These are phyloP conservation scores for Bruguiera gymnorhiza DNA, from an alignment of 345 rosid species.

Conservation along the genomic window DNA sequence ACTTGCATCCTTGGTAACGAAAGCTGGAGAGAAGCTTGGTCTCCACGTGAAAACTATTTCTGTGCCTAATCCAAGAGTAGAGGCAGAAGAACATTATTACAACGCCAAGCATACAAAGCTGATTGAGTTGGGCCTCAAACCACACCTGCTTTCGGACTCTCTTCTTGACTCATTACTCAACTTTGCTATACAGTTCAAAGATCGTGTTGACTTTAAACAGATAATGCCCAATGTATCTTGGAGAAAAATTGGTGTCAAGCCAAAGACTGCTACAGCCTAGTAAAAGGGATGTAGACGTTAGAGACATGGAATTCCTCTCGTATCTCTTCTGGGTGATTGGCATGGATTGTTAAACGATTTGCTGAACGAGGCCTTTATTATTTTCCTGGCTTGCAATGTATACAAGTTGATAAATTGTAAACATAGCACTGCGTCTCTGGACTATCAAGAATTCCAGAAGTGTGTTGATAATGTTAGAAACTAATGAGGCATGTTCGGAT, in stretches of 20 bases:
- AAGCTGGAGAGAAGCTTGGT: slow-evolving; percentile 83
- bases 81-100: slow-evolving; percentile 98
- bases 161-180: slow-evolving; percentile 91
- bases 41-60: slow-evolving; percentile 62
- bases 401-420: not conserved
- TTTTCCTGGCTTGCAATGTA: not conserved
- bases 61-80: slow-evolving; percentile 95
- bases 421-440: not conserved
- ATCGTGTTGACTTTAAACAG: slow-evolving; percentile 77
- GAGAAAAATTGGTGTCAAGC: slow-evolving; percentile 80
- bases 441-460: no score
- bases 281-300: not conserved
- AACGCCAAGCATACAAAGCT: slow-evolving; percentile 97
- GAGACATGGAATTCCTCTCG: not conserved
- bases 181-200: slow-evolving; percentile 72
- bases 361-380: not conserved
- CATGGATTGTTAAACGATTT: slow-evolving; percentile 2
- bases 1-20: slow-evolving; percentile 80
- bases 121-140: slow-evolving; percentile 85
- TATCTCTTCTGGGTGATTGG: not conserved
- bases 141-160: slow-evolving; percentile 85
- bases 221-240: slow-evolving; percentile 96
- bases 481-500: not conserved
- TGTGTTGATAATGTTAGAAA: no score
- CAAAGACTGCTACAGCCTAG: slow-evolving; percentile 60